These are phyloP conservation scores for Stentor roeselii DNA, from an alignment of 73 alveolate genomes.

Conservation along the genomic window DNA sequence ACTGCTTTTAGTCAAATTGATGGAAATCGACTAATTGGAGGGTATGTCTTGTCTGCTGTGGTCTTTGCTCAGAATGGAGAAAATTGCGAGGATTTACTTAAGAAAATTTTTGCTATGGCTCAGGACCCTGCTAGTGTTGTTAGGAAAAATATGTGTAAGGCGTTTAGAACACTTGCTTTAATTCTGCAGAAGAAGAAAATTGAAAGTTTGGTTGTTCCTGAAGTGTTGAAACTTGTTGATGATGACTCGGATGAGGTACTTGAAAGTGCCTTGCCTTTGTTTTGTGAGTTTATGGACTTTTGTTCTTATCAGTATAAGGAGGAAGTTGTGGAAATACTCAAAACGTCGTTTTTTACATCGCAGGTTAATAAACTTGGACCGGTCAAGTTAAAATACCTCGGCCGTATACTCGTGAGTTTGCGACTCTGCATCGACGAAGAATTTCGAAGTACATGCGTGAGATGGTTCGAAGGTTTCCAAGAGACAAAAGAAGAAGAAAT, in stretches of 20 bases:
- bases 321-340: background rate
- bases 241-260: constrained; percentile 3
- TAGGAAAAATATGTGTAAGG: background rate
- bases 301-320: background rate
- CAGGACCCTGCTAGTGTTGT: constrained; percentile 10
- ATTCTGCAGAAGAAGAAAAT: background rate
- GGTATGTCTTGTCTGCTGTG: background rate
- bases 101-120: constrained; percentile 7
- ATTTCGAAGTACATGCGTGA: background rate
- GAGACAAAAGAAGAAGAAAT: background rate
- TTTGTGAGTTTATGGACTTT: constrained; percentile 8
- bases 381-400: background rate
- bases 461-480: background rate
- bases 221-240: background rate
- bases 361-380: background rate
- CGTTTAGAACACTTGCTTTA: background rate
- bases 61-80: background rate
- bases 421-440: constrained; percentile 4
- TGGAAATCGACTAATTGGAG: background rate
- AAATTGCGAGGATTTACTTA: background rate
- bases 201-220: constrained; percentile 5
- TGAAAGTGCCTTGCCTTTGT: background rate
- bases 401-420: background rate
- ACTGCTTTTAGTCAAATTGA: background rate
- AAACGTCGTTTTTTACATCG: background rate